Evolutionary conservation across 768 basidiomycete genomes (phyloP).

Genomic region (Pleurotus ostreatus): DNA sequence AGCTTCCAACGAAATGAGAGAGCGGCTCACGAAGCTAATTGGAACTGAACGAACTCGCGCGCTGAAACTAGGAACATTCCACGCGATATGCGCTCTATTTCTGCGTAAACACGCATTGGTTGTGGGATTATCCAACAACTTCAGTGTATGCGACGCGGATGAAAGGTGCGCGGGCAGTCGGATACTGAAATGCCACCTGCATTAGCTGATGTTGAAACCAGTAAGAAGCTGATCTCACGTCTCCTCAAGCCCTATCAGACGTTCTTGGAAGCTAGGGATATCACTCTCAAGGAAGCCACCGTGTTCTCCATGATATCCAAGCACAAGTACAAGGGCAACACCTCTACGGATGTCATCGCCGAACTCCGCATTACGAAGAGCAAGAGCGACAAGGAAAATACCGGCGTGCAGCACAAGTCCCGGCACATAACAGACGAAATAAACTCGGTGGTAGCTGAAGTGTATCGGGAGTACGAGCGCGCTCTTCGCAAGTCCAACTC

Average conservation of each 20-base stretch:
- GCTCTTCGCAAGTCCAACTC: constrained; percentile 58
- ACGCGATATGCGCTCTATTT: constrained; percentile 69
- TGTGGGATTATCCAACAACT: constrained; percentile 65
- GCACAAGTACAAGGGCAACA: constrained; percentile 64
- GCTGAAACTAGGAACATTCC: constrained; percentile 75
- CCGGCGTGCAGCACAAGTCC: constrained; percentile 10
- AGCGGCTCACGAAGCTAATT: constrained; percentile 62
- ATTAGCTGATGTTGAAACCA: constrained; percentile 18
- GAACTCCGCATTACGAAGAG: constrained; percentile 12
- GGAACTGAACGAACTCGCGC: constrained; percentile 52
- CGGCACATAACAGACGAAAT: constrained; percentile 20
- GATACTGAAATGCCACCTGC: constrained; percentile 6
- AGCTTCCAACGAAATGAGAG: constrained; percentile 83
- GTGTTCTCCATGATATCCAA: constrained; percentile 67
- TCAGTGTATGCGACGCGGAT: constrained; percentile 78
- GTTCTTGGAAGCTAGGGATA: constrained; percentile 38
- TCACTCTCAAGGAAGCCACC: constrained; percentile 50
- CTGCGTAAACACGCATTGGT: constrained; percentile 58
- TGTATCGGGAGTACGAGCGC: constrained; percentile 67
- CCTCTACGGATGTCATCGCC: constrained; percentile 43
- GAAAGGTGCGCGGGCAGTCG: constrained; percentile 51
- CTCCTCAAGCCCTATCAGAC: constrained; percentile 56
- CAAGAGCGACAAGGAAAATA: constrained; percentile 5
- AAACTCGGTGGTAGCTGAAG: constrained; percentile 39
- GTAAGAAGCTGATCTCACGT: constrained; percentile 63